Evolutionary conservation across 495 filamentous ascomycete genomes (phyloP).

Genomic region (Tuber magnatum): DNA sequence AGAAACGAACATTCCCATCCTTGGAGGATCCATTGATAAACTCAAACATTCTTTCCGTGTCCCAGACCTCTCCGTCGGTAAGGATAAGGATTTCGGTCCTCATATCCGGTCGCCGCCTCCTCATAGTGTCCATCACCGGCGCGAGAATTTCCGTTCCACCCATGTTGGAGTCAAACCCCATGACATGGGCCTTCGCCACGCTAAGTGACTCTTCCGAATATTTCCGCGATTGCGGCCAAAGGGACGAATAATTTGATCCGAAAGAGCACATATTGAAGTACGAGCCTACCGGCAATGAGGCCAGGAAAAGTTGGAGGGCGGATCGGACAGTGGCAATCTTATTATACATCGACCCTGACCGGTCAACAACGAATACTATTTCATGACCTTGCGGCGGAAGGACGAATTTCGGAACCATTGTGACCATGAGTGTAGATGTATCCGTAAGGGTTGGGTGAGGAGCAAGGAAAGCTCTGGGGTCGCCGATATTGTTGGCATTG

Average conservation of each 20-base stretch:
- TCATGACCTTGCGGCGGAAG: constrained; percentile 52
- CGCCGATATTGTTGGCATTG: constrained; percentile 19
- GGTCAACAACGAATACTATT: constrained; percentile 64
- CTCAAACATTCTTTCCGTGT: constrained; percentile 50
- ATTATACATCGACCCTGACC: constrained; percentile 58
- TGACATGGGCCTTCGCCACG: constrained; percentile 49
- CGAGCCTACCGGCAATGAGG: constrained; percentile 58
- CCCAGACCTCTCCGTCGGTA: constrained; percentile 65
- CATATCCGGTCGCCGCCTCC: constrained; percentile 34
- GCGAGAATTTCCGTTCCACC: constrained; percentile 63
- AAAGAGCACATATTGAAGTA: constrained; percentile 74
- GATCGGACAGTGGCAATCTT: constrained; percentile 53
- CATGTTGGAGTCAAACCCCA: constrained; percentile 48
- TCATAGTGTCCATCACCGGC: constrained; percentile 48
- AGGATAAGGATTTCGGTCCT: constrained; percentile 59
- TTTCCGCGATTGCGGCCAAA: constrained; percentile 53
- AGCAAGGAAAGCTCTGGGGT: constrained; percentile 26
- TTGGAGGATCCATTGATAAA: constrained; percentile 48
- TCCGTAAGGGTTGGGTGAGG: constrained; percentile 15
- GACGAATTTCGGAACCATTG: constrained; percentile 59
- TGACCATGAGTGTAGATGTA: constrained; percentile 46
- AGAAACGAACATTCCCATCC: constrained; percentile 50
- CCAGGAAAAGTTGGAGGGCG: constrained; percentile 60
- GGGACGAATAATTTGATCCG: constrained; percentile 49
- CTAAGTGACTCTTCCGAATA: constrained; percentile 51